Percentiles rank a stretch among this genome's conserved stretches.
phyloP scores from a whole-genome alignment of 768 basidiomycete genomes.

The Boletus coccyginus region DNA sequence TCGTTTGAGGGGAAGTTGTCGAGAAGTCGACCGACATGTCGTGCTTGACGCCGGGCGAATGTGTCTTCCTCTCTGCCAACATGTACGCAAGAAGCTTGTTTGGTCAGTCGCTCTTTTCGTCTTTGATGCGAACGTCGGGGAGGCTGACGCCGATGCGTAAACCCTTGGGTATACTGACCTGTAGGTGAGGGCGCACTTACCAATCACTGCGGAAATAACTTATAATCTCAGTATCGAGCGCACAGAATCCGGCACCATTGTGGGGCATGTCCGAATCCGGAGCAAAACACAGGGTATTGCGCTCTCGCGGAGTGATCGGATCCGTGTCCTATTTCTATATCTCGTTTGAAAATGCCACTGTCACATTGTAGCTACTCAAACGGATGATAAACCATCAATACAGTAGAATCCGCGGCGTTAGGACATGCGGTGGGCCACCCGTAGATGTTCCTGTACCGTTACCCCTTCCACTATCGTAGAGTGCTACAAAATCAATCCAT shows the following conservation, averaged over 20 bases:
- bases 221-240: slow-evolving; percentile 83
- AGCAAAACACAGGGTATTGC: slow-evolving; percentile 99
- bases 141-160: not conserved
- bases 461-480: not conserved
- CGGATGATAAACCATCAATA: slow-evolving; percentile 36
- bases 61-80: slow-evolving; percentile 95
- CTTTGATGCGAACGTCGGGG: not conserved
- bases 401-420: not conserved
- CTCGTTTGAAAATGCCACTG: not conserved
- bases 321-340: slow-evolving; percentile 31
- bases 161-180: not conserved
- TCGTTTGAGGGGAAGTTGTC: slow-evolving; percentile 81
- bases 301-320: slow-evolving; percentile 86
- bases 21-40: slow-evolving; percentile 98
- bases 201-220: too few relatives aligned
- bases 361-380: slow-evolving; percentile 37
- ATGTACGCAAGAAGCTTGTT: slow-evolving; percentile 95
- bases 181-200: slow-evolving; percentile 94
- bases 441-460: not conserved
- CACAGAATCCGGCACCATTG: slow-evolving; percentile 74
- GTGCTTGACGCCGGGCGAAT: slow-evolving; percentile 95
- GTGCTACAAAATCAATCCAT: not conserved
- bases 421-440: not conserved
- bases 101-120: slow-evolving; percentile 47
- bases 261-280: slow-evolving; percentile 92